phyloP scores from a whole-genome alignment of 257 asterid species.

The Ballota nigra region DNA sequence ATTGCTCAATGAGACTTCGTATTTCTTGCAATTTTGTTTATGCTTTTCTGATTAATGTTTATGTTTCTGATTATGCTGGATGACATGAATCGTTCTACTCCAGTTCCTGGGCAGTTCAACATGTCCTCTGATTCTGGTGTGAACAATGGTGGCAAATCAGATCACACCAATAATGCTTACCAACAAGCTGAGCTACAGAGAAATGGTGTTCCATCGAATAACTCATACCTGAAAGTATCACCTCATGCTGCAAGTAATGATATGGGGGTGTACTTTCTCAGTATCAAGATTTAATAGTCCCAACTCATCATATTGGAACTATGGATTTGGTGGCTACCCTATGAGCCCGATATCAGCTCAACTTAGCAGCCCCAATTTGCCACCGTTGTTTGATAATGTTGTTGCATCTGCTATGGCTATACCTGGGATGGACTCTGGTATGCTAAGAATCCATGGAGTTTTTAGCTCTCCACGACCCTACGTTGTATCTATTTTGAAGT shows the following conservation, averaged over 20 bases:
- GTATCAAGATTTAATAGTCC: constrained; percentile 77
- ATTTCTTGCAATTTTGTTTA: too few relatives aligned
- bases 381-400: constrained; percentile 92
- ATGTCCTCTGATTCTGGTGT: constrained; percentile 42
- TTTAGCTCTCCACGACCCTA: too few relatives aligned
- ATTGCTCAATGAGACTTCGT: too few relatives aligned
- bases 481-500: too few relatives aligned
- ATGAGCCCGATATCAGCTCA: constrained; percentile 72
- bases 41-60: too few relatives aligned
- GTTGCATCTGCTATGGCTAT: constrained; percentile 81
- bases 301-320: constrained; percentile 59
- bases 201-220: constrained; percentile 44
- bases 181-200: constrained; percentile 52
- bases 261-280: constrained; percentile 55
- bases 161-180: constrained; percentile 37
- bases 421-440: constrained; percentile 80
- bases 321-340: constrained; percentile 66
- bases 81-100: too few relatives aligned
- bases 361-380: constrained; percentile 64
- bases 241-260: constrained; percentile 50
- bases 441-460: too few relatives aligned
- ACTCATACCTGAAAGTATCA: constrained; percentile 57
- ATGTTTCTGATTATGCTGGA: too few relatives aligned
- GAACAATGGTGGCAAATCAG: constrained; percentile 40
- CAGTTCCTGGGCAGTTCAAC: constrained; percentile 14